phyloP scores from a whole-genome alignment of 2,329 filamentous ascomycete species.

The Colletotrichum viniferum region DNA sequence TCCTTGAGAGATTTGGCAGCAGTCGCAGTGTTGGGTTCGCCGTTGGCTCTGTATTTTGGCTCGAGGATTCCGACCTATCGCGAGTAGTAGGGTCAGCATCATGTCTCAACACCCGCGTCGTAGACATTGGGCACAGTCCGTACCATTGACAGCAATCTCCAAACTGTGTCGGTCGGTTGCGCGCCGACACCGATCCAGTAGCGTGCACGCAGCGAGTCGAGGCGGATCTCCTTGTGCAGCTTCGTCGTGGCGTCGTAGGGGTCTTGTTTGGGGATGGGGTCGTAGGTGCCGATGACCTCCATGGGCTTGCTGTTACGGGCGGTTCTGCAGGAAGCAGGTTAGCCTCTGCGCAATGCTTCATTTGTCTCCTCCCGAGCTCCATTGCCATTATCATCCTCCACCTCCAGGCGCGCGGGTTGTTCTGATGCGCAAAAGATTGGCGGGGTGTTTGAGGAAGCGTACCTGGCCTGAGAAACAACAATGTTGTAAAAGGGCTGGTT shows the following conservation, averaged over 20 bases:
- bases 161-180: slow-evolving; percentile 88
- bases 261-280: slow-evolving; percentile 68
- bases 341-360: neutral
- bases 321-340: slow-evolving; percentile 57
- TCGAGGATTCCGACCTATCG: slow-evolving; percentile 43
- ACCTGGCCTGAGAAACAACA: slow-evolving; percentile 92
- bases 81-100: neutral
- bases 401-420: neutral
- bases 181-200: slow-evolving; percentile 98
- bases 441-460: slow-evolving; percentile 31
- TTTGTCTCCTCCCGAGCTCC: neutral
- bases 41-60: slow-evolving; percentile 33
- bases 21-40: slow-evolving; percentile 7
- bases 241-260: slow-evolving; percentile 66
- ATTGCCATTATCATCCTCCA: neutral
- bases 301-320: slow-evolving; percentile 87
- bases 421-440: neutral
- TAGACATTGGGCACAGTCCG: slow-evolving; percentile 14
- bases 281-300: slow-evolving; percentile 87
- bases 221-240: slow-evolving; percentile 87
- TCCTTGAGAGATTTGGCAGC: slow-evolving; percentile 18
- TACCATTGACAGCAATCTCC: slow-evolving; percentile 85
- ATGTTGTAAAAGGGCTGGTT: slow-evolving; percentile 98
- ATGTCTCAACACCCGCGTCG: neutral
- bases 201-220: slow-evolving; percentile 80